phyloP scores from a whole-genome alignment of 148 eudicot genomes.

The Mesembryanthemum crystallinum region DNA sequence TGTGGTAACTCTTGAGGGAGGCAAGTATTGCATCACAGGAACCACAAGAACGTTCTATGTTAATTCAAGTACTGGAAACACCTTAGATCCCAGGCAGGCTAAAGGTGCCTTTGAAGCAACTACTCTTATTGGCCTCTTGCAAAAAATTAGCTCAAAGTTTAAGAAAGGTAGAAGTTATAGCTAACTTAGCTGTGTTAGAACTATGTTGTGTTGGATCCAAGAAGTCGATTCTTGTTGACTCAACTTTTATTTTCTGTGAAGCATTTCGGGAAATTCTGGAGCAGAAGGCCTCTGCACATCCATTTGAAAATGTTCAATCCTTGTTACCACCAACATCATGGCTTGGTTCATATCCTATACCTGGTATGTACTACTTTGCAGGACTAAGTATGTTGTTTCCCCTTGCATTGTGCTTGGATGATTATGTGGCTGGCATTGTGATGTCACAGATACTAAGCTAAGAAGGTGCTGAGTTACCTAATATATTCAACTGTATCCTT shows the following conservation, averaged over 20 bases:
- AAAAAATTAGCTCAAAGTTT: conserved; percentile 85
- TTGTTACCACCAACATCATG: conserved; percentile 86
- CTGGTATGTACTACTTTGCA: conserved; percentile 47
- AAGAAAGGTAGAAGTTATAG: conserved; percentile 62
- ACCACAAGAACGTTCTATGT: conserved; percentile 78
- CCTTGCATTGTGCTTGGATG: background rate
- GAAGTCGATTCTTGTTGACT: background rate
- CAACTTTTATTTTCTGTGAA: conserved; percentile 27
- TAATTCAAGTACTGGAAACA: conserved; percentile 64
- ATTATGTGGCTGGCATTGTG: background rate
- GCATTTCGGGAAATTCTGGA: conserved; percentile 90
- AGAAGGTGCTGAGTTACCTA: background rate
- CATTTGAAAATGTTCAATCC: conserved; percentile 94
- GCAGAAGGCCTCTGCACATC: conserved; percentile 85
- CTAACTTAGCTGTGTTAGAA: background rate
- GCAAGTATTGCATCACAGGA: conserved; percentile 80
- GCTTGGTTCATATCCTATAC: conserved; percentile 85
- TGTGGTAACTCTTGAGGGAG: conserved; percentile 76
- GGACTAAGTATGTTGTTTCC: background rate
- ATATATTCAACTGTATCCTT: background rate
- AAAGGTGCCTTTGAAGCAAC: conserved; percentile 73
- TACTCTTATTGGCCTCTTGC: conserved; percentile 84
- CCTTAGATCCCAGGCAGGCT: conserved; percentile 74
- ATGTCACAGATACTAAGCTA: background rate
- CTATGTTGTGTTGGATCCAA: background rate